These are phyloP conservation scores for Boletus sp. DNA, from an alignment of 1,284 basidiomycete species.

Conservation along the genomic window DNA sequence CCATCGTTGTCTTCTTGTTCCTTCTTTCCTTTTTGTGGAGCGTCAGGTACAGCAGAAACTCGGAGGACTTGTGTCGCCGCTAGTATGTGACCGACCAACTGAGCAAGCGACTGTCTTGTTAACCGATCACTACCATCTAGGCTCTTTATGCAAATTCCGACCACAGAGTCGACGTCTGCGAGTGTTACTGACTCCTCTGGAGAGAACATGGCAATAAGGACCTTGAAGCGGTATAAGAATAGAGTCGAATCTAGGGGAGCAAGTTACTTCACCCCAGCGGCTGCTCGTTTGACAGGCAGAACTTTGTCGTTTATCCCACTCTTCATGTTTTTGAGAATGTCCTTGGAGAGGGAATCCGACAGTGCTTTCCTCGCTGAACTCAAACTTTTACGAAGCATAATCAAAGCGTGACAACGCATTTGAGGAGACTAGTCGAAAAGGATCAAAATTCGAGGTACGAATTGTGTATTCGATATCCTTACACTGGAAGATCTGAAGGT, in stretches of 20 bases:
- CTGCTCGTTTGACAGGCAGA: conserved; percentile 81
- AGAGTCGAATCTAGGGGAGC: background rate
- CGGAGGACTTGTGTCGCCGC: conserved; percentile 81
- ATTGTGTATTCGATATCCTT: conserved; percentile 21
- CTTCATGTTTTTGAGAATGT: conserved; percentile 83
- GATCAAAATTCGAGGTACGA: conserved; percentile 3
- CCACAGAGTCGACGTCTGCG: conserved; percentile 74
- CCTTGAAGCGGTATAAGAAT: conserved; percentile 38
- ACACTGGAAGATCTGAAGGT: conserved; percentile 71
- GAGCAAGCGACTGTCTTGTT: conserved; percentile 77
- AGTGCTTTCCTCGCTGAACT: conserved; percentile 78
- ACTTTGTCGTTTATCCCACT: conserved; percentile 79
- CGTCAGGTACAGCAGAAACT: conserved; percentile 43
- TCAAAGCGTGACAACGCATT: conserved; percentile 79
- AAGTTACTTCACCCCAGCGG: conserved; percentile 58
- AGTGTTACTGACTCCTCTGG: conserved; percentile 51
- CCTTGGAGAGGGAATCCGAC: conserved; percentile 75
- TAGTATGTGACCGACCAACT: conserved; percentile 80
- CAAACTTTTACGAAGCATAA: conserved; percentile 74
- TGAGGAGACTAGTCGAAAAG: conserved; percentile 57
- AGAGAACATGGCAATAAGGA: conserved; percentile 63
- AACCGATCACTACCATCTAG: conserved; percentile 82
- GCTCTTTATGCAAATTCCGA: conserved; percentile 68
- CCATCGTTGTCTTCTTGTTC: conserved; percentile 56
- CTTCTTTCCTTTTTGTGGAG: conserved; percentile 62